Evolutionary conservation across 2,329 filamentous ascomycete genomes (phyloP).

Genomic region (Monilinia vaccinii-corymbosi): DNA sequence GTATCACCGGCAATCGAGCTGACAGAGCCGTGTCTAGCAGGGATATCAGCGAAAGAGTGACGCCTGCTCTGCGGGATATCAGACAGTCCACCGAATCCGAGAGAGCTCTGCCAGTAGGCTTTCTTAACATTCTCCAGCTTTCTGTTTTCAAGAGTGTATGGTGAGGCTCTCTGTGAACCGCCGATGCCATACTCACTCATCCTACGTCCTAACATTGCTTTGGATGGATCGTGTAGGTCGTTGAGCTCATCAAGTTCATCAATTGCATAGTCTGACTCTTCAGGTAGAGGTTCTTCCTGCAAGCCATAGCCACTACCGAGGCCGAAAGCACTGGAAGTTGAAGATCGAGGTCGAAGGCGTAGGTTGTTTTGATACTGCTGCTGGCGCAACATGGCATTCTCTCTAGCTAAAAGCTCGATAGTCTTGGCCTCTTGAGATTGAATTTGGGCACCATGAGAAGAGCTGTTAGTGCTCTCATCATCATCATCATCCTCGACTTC

Average conservation of each 20-base stretch:
- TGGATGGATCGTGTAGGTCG: conserved; percentile 34
- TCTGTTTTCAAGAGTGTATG: conserved; percentile 45
- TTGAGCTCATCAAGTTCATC: conserved; percentile 58
- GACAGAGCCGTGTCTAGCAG: conserved; percentile 54
- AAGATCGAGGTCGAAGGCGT: conserved; percentile 48
- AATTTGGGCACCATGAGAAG: conserved; percentile 44
- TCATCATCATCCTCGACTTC: conserved; percentile 62
- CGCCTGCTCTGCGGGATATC: conserved; percentile 66
- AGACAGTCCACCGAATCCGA: conserved; percentile 52
- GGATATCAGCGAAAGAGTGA: conserved; percentile 69
- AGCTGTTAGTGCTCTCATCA: conserved; percentile 47
- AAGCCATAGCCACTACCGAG: conserved; percentile 50
- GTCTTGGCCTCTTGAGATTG: conserved; percentile 49
- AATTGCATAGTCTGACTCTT: conserved; percentile 63
- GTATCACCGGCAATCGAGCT: conserved; percentile 46
- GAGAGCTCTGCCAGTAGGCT: conserved; percentile 61
- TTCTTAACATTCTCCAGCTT: conserved; percentile 59
- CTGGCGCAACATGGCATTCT: conserved; percentile 54
- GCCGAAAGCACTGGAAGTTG: conserved; percentile 43
- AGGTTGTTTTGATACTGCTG: conserved; percentile 47
- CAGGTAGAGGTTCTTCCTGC: conserved; percentile 50
- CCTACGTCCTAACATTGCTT: conserved; percentile 27
- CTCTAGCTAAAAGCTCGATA: conserved; percentile 52
- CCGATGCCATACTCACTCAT: conserved; percentile 31
- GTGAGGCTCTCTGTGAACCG: conserved; percentile 24